Conservation (phyloP, 805 yeast species). For the Candida namnaoensis region DNA sequence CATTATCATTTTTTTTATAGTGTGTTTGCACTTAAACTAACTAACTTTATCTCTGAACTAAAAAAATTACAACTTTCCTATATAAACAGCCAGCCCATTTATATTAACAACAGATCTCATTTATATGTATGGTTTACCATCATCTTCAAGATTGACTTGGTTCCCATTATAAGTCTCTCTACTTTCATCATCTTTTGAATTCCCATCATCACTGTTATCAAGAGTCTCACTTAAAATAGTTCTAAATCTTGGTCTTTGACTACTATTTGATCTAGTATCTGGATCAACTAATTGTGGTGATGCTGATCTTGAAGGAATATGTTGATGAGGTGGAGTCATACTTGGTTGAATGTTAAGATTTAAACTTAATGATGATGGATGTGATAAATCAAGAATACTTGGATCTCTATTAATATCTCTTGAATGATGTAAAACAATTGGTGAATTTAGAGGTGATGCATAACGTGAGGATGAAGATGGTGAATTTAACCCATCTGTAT, state of each 20-base stretch:
- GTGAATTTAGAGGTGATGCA: conserved; percentile 18
- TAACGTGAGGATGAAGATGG: conserved; percentile 17
- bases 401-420: background rate
- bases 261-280: background rate
- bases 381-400: conserved; percentile 5
- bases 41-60: too few relatives aligned
- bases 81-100: too few relatives aligned
- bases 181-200: conserved; percentile 23
- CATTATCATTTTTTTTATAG: too few relatives aligned
- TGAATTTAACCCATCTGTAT: conserved; percentile 4
- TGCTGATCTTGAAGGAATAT: conserved; percentile 4
- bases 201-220: conserved; percentile 2
- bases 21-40: too few relatives aligned
- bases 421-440: conserved; percentile 2
- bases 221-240: conserved; percentile 17
- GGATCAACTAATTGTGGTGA: conserved; percentile 8
- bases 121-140: conserved; percentile 14
- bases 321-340: background rate
- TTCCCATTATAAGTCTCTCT: conserved; percentile 48
- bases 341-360: conserved; percentile 7
- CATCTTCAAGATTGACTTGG: conserved; percentile 42
- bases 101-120: too few relatives aligned
- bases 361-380: conserved; percentile 15
- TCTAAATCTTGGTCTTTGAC: conserved; percentile 14
- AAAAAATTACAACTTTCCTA: too few relatives aligned